Evolutionary conservation across 805 yeast genomes (phyloP).

Genomic region (Kodamaea neixiangensis): DNA sequence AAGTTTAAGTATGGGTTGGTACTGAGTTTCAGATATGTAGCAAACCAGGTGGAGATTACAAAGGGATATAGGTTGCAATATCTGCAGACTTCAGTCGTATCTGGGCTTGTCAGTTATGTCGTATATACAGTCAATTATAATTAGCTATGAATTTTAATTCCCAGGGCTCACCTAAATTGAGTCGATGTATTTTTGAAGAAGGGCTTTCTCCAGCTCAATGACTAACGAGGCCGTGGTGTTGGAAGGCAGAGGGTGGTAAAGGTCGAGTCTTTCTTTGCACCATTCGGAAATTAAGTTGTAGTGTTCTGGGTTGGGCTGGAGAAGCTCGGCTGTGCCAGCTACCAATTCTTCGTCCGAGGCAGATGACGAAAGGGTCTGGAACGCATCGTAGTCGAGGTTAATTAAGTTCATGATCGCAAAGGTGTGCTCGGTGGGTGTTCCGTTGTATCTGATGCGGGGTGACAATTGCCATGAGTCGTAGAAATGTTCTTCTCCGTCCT

Average conservation of each 20-base stretch:
- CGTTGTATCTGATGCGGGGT: conserved; percentile 40
- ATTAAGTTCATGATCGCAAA: conserved; percentile 36
- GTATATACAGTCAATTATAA: neutral
- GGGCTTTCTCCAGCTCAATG: conserved; percentile 28
- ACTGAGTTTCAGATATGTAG: neutral
- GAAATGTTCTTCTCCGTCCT: conserved; percentile 18
- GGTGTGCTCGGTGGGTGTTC: conserved; percentile 47
- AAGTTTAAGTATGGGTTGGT: neutral
- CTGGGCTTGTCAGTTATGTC: too few relatives aligned
- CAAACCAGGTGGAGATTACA: too few relatives aligned
- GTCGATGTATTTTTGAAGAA: conserved; percentile 21
- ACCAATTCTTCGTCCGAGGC: conserved; percentile 20
- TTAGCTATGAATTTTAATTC: neutral
- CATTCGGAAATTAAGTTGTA: conserved; percentile 21
- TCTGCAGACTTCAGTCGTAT: too few relatives aligned
- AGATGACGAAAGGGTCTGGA: conserved; percentile 21
- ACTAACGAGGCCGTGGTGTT: conserved; percentile 18
- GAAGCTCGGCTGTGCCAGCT: conserved; percentile 8
- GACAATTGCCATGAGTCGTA: conserved; percentile 49
- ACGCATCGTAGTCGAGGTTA: conserved; percentile 28
- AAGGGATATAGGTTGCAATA: too few relatives aligned
- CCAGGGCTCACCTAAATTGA: neutral
- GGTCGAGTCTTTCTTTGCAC: conserved; percentile 27
- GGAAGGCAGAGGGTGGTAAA: conserved; percentile 17
- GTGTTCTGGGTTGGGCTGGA: conserved; percentile 8